Conservation (phyloP, 495 filamentous ascomycete species). For the Jackrogersella multiformis region DNA sequence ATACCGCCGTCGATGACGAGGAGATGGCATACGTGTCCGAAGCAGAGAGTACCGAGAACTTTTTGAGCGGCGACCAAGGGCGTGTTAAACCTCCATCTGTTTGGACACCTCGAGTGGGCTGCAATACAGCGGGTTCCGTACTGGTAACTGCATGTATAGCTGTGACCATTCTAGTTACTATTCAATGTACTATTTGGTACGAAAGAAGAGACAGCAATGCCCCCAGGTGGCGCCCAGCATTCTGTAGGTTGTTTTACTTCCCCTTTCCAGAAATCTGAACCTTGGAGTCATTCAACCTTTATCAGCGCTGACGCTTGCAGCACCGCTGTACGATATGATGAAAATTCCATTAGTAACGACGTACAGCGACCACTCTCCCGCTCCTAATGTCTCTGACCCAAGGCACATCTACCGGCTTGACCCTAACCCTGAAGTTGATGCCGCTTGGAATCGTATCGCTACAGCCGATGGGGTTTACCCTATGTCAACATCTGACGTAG, state of each 20-base stretch:
- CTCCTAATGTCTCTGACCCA: neutral
- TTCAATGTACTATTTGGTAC: slow-evolving; percentile 6
- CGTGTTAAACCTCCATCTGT: neutral
- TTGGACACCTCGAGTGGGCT: slow-evolving; percentile 3
- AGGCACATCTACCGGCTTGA: neutral
- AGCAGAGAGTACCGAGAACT: neutral
- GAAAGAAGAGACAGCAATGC: slow-evolving; percentile 6
- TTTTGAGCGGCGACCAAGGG: neutral
- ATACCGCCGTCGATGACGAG: slow-evolving; percentile 4
- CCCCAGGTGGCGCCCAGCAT: slow-evolving; percentile 1
- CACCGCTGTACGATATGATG: slow-evolving; percentile 5
- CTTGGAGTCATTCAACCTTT: neutral
- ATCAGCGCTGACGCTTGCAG: neutral
- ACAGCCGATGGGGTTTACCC: slow-evolving; percentile 7
- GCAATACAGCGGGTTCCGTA: slow-evolving; percentile 1
- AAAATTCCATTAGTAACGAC: neutral
- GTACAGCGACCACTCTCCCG: slow-evolving; percentile 1
- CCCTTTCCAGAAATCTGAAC: neutral
- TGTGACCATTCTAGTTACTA: slow-evolving; percentile 3
- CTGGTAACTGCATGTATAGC: neutral
- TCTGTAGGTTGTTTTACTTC: neutral
- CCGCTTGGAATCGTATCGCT: slow-evolving; percentile 3
- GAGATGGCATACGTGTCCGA: neutral
- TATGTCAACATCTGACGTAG: neutral
- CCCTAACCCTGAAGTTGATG: neutral